These are phyloP conservation scores for Pterulicium gracile DNA, from an alignment of 1,284 basidiomycete genomes.

Conservation along the genomic window DNA sequence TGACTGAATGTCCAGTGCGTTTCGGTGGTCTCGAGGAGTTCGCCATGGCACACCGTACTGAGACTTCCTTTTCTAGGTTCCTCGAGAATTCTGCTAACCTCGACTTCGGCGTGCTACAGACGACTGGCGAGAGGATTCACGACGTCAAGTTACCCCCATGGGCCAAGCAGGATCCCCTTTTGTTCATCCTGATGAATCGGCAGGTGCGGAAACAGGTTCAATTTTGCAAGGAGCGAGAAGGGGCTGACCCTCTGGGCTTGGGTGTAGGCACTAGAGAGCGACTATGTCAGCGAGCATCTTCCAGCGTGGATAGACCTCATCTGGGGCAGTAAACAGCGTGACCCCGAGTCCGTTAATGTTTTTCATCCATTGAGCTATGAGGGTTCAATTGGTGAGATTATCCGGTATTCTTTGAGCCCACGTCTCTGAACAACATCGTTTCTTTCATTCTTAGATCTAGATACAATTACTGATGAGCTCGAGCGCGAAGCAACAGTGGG, in stretches of 20 bases:
- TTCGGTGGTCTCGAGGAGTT: neutral
- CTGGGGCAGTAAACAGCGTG: conserved; percentile 82
- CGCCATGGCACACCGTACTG: neutral
- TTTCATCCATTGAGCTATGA: conserved; percentile 96
- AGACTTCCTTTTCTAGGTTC: conserved; percentile 33
- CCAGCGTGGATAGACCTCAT: conserved; percentile 92
- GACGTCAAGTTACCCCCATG: conserved; percentile 87
- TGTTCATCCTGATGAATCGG: conserved; percentile 80
- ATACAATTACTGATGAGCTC: conserved; percentile 74
- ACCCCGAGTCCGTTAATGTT: conserved; percentile 70
- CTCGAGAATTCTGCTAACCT: conserved; percentile 64
- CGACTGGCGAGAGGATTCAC: conserved; percentile 74
- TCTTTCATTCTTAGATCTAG: conserved; percentile 49
- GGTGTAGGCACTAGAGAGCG: conserved; percentile 77
- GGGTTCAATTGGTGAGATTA: conserved; percentile 62
- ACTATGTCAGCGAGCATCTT: conserved; percentile 79
- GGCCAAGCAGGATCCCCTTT: conserved; percentile 77
- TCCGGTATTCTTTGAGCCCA: neutral
- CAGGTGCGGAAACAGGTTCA: conserved; percentile 30
- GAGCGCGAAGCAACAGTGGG: conserved; percentile 90
- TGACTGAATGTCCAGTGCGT: conserved; percentile 2
- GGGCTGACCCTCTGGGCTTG: neutral
- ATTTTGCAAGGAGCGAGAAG: neutral
- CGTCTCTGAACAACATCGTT: conserved; percentile 1
- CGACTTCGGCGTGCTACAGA: conserved; percentile 81